Evolutionary conservation across 1,139 yeast species (phyloP), one percentile per base, ranked within the genome.

Genomic region (Yamadazyma sp.): DNA sequence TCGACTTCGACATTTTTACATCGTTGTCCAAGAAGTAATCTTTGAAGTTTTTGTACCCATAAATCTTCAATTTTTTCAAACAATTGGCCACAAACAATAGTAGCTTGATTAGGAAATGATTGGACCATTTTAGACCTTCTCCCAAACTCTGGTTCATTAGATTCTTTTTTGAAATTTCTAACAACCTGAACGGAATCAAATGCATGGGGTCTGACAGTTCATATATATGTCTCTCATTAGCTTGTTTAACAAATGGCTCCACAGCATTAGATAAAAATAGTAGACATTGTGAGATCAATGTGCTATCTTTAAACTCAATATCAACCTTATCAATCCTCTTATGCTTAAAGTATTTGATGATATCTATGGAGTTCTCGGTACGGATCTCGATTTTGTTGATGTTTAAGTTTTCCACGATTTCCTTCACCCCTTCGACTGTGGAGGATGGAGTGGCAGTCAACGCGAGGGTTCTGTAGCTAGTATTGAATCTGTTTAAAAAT

Each of bases 371-470:
- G 33, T 77, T 78, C 53, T 94, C 98, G 0, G 96, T 86, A 44
- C 97, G 67, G 15, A 90, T 80, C 57, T 90, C 97, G 29, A 90
- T 81, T 40, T 74, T 75, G 0, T 96, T 82, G 2, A 94, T 85
- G 34, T 64, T 63, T 43, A 94, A 62, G 51, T 87, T 87, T 39
- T 78, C 74, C 2, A 92, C 80, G 25, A 92, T 82, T 38, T 80
- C 84, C 57, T 94, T 97, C 0, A 94, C 95, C 1, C 94, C 89
- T 43, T 86, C 96, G 1, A 88, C 76, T 40, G 85, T 84, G 0
- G 95, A 71, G 0, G 95, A 90, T 0, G 99, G 99, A 0, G 99
- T 94, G 0, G 99, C 99, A 0, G 98, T 89, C 44, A 94, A 67
- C 0, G 96, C 97, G 36, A 92, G 60, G 0, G 89, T 69, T 33